Evolutionary conservation across 2,329 filamentous ascomycete species (phyloP), one percentile per base, ranked within the genome.

Genomic region (Hypoxylon sp.): DNA sequence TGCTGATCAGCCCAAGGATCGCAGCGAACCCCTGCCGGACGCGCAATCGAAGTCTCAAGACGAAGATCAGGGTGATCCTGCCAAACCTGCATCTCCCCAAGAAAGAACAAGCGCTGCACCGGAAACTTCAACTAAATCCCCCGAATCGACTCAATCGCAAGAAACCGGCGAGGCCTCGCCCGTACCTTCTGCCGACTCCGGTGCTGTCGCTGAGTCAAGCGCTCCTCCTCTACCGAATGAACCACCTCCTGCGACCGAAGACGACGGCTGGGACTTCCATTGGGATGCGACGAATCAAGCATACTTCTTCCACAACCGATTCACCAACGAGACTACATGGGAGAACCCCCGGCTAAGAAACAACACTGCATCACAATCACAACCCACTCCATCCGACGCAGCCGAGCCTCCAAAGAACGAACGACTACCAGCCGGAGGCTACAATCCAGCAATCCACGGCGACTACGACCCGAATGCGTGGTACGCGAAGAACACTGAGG

Each of bases 401-500:
- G 71, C 77, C 6, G 74, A 74, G 7, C 72, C 73, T 10, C 80
- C 79, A 5, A 70, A 76, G 59, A 77, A 78, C 63, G 79, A 80
- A 67, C 78, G 62, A 57, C 82, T 73, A 49, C 81, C 87, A 21
- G 87, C 86, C 4, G 90, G 91, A 64, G 94, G 95, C 67, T 99
- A 99, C 82, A 97, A 98, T 77, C 96, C 96, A 1, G 92, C 93
- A 23, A 95, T 99, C 49, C 96, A 99, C 79, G 96, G 96, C 73
- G 92, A 94, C 82, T 99, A 98, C 83, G 96, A 99, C 75, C 94
- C 94, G 3, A 96, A 91, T 66, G 95, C 96, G n/a, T 92, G 94
- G 83, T 99, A 99, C 78, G 95, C 96, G 10, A 87, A 92, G 76
- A 82, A 84, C 49, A 78, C 85, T 48, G 79, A 82, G 67, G 75